Evolutionary conservation across 2,329 filamentous ascomycete species (phyloP).

Genomic region (Colletotrichum godetiae): DNA sequence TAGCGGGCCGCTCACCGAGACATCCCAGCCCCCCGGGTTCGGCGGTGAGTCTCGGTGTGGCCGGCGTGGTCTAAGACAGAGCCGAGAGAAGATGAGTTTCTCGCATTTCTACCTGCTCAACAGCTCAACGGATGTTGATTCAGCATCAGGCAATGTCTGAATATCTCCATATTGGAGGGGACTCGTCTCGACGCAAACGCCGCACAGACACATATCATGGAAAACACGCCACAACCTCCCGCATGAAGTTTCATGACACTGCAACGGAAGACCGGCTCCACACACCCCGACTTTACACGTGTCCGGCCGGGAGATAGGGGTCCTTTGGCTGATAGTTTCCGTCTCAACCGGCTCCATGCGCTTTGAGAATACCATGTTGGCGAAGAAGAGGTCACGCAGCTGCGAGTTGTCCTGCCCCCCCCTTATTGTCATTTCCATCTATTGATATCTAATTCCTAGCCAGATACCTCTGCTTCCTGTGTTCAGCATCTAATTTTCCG

Average conservation of each 20-base stretch:
- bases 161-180: background rate
- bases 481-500: background rate
- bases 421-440: no score
- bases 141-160: no score
- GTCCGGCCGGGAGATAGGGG: background rate
- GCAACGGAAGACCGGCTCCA: background rate
- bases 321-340: background rate
- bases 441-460: no score
- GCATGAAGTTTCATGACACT: conserved; percentile 5
- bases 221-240: background rate
- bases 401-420: no score
- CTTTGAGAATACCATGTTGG: background rate
- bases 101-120: background rate
- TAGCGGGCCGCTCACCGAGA: background rate
- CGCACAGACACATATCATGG: background rate
- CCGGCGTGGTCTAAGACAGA: no score
- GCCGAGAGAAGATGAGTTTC: background rate
- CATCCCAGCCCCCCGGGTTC: background rate
- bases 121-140: no score
- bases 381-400: no score
- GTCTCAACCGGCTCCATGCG: background rate
- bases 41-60: background rate
- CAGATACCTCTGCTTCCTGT: background rate
- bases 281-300: background rate
- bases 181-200: background rate